These are phyloP conservation scores for Coniochaeta sp. DNA, from an alignment of 2,329 filamentous ascomycete species.

Conservation along the genomic window DNA sequence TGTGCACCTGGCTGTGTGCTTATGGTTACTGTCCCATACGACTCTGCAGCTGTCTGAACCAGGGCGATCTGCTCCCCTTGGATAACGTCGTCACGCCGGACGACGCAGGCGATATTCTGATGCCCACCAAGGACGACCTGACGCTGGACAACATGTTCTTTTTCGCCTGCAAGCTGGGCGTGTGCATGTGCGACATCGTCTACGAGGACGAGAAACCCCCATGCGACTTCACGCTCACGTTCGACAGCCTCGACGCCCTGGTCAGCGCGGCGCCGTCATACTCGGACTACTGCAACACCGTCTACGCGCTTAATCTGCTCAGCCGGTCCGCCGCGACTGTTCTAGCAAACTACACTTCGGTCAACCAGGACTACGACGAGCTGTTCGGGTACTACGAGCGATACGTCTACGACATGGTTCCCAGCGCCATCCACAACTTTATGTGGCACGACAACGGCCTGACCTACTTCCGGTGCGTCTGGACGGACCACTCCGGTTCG, in stretches of 20 bases:
- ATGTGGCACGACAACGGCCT: neutral
- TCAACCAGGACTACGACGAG: neutral
- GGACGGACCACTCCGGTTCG: neutral
- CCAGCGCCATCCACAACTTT: neutral
- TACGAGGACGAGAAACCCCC: neutral
- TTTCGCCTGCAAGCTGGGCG: neutral
- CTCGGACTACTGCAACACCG: neutral
- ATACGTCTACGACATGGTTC: neutral
- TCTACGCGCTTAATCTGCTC: neutral
- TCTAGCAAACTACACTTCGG: neutral
- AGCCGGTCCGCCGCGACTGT: neutral
- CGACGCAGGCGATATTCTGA: neutral
- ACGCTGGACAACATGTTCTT: conserved; percentile 3
- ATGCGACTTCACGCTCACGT: neutral
- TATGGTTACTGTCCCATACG: neutral
- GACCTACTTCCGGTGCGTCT: neutral
- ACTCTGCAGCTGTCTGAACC: neutral
- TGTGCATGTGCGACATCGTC: neutral
- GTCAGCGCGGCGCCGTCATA: neutral
- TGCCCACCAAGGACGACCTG: conserved; percentile 9
- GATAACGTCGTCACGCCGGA: neutral
- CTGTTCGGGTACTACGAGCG: neutral
- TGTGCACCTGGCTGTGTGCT: neutral
- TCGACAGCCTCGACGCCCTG: neutral
- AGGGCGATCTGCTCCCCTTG: neutral